Evolutionary conservation across 164 flowering plant genomes (phyloP).

Genomic region (Kingdonia uniflora): DNA sequence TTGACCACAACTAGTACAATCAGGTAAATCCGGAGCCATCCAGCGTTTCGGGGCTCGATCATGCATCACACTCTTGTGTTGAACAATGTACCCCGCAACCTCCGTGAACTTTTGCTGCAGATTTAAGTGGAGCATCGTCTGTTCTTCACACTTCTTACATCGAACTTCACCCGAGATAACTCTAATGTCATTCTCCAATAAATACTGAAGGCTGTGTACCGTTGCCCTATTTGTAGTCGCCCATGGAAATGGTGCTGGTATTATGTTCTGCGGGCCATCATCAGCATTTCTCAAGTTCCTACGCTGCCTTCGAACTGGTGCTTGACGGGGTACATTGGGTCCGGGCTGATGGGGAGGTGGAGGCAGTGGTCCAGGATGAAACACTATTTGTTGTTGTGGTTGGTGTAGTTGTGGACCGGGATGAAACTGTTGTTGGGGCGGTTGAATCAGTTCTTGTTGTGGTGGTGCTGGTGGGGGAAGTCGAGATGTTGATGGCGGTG

Average conservation of each 20-base stretch:
- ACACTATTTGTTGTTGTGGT: too few relatives aligned
- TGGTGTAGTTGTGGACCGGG: too few relatives aligned
- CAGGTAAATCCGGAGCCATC: conserved; percentile 28
- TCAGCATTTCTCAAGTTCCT: too few relatives aligned
- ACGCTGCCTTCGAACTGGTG: too few relatives aligned
- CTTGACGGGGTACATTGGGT: too few relatives aligned
- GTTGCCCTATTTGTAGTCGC: conserved; percentile 34
- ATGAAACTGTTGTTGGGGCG: too few relatives aligned
- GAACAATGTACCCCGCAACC: conserved; percentile 13
- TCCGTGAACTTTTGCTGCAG: conserved; percentile 24
- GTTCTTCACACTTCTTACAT: conserved; percentile 45
- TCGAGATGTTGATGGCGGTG: too few relatives aligned
- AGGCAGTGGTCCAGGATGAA: too few relatives aligned
- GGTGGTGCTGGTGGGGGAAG: too few relatives aligned
- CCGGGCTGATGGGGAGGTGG: too few relatives aligned
- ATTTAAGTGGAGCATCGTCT: conserved; percentile 20
- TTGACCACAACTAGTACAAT: conserved; percentile 28
- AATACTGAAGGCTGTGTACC: conserved; percentile 15
- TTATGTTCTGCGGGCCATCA: not conserved
- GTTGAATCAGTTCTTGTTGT: too few relatives aligned
- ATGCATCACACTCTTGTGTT: conserved; percentile 16
- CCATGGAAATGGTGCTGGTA: conserved; percentile 36
- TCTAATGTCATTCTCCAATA: conserved; percentile 14
- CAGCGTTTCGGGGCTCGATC: conserved; percentile 47
- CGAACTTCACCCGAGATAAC: conserved; percentile 36